phyloP scores from a whole-genome alignment of 73 alveolate species.

The Paramecium tetraurelia region DNA sequence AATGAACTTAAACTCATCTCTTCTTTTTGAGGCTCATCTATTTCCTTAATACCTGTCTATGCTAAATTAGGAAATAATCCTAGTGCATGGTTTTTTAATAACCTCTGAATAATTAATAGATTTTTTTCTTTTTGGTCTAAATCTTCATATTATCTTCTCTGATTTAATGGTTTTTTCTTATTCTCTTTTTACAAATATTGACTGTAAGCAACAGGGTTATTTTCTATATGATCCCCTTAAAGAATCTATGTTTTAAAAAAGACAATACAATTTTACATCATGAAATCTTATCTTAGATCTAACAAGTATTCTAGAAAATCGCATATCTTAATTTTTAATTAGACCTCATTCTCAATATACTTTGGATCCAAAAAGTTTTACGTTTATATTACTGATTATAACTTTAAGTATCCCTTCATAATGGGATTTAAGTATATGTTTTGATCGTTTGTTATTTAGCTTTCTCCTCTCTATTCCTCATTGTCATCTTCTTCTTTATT shows the following conservation, averaged over 20 bases:
- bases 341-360: conserved; percentile 1
- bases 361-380: conserved; percentile 23
- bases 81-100: background rate
- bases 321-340: conserved; percentile 46
- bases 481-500: conserved; percentile 37
- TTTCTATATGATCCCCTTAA: background rate
- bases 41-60: conserved; percentile 5
- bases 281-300: conserved; percentile 53
- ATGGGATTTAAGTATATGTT: conserved; percentile 29
- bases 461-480: conserved; percentile 33
- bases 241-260: conserved; percentile 39
- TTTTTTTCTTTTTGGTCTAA: background rate
- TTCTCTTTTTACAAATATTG: background rate
- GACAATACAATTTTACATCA: conserved; percentile 37
- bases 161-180: background rate
- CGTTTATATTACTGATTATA: background rate
- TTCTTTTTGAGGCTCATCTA: background rate
- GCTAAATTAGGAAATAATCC: conserved; percentile 48
- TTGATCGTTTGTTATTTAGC: background rate
- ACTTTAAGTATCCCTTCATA: conserved; percentile 52
- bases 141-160: background rate
- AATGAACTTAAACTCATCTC: background rate
- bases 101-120: background rate
- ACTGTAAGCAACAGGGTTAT: background rate
- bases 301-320: conserved; percentile 51